phyloP scores from a whole-genome alignment of 352 stramenopile genomes.

The Phytophthora crassamura region DNA sequence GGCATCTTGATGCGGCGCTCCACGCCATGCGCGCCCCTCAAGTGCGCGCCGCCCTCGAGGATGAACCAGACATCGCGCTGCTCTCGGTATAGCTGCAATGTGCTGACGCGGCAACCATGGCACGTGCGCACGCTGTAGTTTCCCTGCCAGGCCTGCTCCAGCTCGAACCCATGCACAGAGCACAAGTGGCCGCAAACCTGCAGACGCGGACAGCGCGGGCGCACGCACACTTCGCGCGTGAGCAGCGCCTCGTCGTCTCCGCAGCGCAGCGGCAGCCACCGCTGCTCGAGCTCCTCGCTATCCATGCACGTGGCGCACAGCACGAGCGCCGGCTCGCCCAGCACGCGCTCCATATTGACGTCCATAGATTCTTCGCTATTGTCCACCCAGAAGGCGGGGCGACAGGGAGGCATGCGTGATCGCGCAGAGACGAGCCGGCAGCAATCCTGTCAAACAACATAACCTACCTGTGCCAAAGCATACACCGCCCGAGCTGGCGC shows the following conservation, averaged over 20 bases:
- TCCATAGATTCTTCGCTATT: constrained; percentile 2
- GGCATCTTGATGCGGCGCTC: constrained; percentile 38
- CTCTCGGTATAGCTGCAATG: constrained; percentile 53
- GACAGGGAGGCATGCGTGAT: constrained; percentile 10
- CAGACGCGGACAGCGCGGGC: constrained; percentile 51
- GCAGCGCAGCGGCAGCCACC: constrained; percentile 40
- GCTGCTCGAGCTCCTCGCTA: constrained; percentile 34
- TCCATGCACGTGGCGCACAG: constrained; percentile 62
- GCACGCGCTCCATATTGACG: constrained; percentile 51
- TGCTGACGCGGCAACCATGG: constrained; percentile 53
- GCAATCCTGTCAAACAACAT: constrained; percentile 27
- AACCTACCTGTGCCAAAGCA: constrained; percentile 6
- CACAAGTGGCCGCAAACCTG: constrained; percentile 68
- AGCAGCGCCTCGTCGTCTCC: constrained; percentile 46
- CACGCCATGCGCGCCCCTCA: constrained; percentile 30
- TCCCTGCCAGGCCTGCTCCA: constrained; percentile 57
- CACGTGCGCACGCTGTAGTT: constrained; percentile 55
- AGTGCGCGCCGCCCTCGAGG: constrained; percentile 35
- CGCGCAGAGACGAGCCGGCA: constrained; percentile 20
- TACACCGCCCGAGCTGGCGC: not conserved
- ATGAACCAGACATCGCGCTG: constrained; percentile 73
- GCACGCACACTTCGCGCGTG: constrained; percentile 67
- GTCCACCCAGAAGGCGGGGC: constrained; percentile 11
- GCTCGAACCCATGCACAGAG: constrained; percentile 50
- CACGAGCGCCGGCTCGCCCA: constrained; percentile 62